phyloP scores from a whole-genome alignment of 768 basidiomycete genomes.

The Podaxis carcinomalis region DNA sequence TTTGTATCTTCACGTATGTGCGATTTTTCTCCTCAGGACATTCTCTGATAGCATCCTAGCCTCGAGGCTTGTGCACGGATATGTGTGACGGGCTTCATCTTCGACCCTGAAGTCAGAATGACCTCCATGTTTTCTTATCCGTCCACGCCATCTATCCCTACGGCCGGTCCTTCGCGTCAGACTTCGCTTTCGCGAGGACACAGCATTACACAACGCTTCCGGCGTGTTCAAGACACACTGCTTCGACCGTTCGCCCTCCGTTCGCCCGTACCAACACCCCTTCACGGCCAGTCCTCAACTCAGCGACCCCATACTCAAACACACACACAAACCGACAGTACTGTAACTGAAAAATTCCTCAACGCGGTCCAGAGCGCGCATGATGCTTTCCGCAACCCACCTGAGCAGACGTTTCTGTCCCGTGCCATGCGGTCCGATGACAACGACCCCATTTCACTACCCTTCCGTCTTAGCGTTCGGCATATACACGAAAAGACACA shows the following conservation, averaged over 20 bases:
- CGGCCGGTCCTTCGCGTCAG: conserved; percentile 25
- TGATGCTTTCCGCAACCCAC: conserved; percentile 36
- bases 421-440: conserved; percentile 40
- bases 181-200: conserved; percentile 39
- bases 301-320: conserved; percentile 6
- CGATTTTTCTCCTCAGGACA: not conserved
- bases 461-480: conserved; percentile 58
- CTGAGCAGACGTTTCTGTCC: conserved; percentile 47
- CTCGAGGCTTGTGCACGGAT: conserved; percentile 86
- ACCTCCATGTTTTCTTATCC: conserved; percentile 42
- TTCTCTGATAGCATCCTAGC: conserved; percentile 32
- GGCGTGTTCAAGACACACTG: conserved; percentile 40
- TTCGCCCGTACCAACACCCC: conserved; percentile 19
- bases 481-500: conserved; percentile 52
- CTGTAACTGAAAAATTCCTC: conserved; percentile 24
- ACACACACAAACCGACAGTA: conserved; percentile 19
- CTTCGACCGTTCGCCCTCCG: conserved; percentile 52
- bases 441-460: conserved; percentile 47
- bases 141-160: conserved; percentile 25
- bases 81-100: conserved; percentile 81
- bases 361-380: conserved; percentile 31
- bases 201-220: conserved; percentile 43
- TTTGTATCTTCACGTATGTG: conserved; percentile 81
- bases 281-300: conserved; percentile 14
- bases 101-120: conserved; percentile 73